These are phyloP conservation scores for Suillus hirtellus DNA, from an alignment of 768 basidiomycete genomes.

Conservation along the genomic window DNA sequence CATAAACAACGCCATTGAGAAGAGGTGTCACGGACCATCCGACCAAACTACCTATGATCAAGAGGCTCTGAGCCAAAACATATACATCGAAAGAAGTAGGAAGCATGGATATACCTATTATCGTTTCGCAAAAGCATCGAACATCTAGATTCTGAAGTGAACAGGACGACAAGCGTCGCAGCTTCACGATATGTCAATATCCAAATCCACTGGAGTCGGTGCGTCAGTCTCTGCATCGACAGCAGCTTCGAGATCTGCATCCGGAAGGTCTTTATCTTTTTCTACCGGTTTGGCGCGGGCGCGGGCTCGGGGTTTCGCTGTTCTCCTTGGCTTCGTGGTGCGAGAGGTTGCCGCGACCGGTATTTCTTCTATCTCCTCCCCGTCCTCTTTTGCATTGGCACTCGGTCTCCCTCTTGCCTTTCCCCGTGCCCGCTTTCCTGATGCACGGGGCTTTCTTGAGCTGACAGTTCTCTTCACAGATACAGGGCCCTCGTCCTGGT, in stretches of 20 bases:
- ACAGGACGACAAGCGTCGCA: constrained; percentile 49
- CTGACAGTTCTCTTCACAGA: constrained; percentile 22
- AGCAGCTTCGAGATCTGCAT: constrained; percentile 30
- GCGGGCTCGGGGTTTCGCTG: constrained; percentile 24
- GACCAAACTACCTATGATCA: background rate
- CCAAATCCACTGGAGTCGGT: constrained; percentile 38
- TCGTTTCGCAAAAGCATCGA: background rate
- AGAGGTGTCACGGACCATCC: background rate
- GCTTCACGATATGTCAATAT: constrained; percentile 45
- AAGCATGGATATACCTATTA: background rate
- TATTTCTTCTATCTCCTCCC: constrained; percentile 40
- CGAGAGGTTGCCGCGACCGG: constrained; percentile 25
- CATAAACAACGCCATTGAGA: background rate
- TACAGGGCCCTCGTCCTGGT: constrained; percentile 43
- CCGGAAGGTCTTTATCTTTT: constrained; percentile 32
- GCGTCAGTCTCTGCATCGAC: constrained; percentile 35
- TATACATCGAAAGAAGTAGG: background rate
- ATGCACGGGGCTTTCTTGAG: constrained; percentile 24
- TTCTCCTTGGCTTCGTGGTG: constrained; percentile 35
- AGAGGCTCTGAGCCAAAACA: background rate
- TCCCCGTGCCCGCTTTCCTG: constrained; percentile 31
- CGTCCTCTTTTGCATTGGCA: constrained; percentile 31
- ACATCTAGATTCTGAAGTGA: background rate
- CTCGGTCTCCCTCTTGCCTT: constrained; percentile 36
- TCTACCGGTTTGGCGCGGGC: constrained; percentile 23